phyloP scores from a whole-genome alignment of 2,329 filamentous ascomycete species.

The Blastomyces emzantsi region DNA sequence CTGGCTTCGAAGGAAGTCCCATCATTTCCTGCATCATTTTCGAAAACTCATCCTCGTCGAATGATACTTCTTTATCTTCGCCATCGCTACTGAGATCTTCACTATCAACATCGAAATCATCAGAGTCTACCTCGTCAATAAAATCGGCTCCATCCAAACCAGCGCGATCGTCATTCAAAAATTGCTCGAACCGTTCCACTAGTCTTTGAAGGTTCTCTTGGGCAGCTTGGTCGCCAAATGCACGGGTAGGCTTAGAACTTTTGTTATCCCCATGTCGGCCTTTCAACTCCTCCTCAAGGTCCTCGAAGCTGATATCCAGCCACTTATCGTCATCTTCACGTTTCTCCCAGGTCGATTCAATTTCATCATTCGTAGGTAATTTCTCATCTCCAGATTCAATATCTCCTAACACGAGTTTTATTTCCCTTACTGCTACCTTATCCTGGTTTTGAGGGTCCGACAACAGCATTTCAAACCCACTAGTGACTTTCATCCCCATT shows the following conservation, averaged over 20 bases:
- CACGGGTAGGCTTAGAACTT: conserved; percentile 19
- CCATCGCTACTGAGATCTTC: conserved; percentile 51
- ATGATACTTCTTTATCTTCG: conserved; percentile 67
- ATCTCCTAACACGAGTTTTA: conserved; percentile 67
- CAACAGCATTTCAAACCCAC: conserved; percentile 83
- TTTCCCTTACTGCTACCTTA: conserved; percentile 61
- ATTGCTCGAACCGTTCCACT: conserved; percentile 85
- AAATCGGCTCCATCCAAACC: conserved; percentile 70
- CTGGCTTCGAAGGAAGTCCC: conserved; percentile 49
- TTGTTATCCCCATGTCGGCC: conserved; percentile 39
- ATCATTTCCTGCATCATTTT: conserved; percentile 90
- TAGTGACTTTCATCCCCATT: conserved; percentile 79
- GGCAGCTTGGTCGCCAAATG: conserved; percentile 39
- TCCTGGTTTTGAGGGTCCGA: conserved; percentile 58
- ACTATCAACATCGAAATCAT: conserved; percentile 47
- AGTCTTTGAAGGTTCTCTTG: conserved; percentile 68
- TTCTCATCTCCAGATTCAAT: conserved; percentile 59
- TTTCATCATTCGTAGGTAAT: conserved; percentile 66
- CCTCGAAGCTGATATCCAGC: conserved; percentile 84
- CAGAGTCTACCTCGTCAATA: conserved; percentile 58
- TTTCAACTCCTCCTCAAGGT: conserved; percentile 73
- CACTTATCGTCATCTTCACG: conserved; percentile 79
- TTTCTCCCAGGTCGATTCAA: conserved; percentile 55
- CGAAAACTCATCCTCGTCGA: conserved; percentile 76
- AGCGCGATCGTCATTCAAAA: conserved; percentile 76